Evolutionary conservation across 495 filamentous ascomycete species (phyloP).

Genomic region (Staphylotrichum longicolle): DNA sequence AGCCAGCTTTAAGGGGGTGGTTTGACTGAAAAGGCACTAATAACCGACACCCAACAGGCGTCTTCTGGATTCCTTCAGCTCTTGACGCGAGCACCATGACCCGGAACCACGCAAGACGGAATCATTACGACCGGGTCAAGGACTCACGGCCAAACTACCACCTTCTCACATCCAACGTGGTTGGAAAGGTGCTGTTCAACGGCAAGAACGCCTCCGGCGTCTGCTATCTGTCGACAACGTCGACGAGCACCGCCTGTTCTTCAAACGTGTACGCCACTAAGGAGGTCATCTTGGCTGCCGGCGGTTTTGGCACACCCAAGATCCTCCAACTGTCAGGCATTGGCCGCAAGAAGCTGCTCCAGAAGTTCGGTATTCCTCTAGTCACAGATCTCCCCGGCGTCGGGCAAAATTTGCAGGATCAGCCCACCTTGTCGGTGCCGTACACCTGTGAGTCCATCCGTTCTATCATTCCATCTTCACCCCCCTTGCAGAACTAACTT

Average conservation of each 20-base stretch:
- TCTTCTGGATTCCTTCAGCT: conserved; percentile 40
- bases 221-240: conserved; percentile 27
- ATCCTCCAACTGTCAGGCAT: conserved; percentile 71
- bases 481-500: too few relatives aligned
- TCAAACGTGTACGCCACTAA: conserved; percentile 37
- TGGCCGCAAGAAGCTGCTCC: conserved; percentile 65
- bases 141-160: conserved; percentile 45
- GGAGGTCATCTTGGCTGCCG: conserved; percentile 58
- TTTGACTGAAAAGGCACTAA: neutral
- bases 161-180: conserved; percentile 43
- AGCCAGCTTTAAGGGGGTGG: too few relatives aligned
- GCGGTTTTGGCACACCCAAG: conserved; percentile 57
- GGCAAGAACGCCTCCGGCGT: conserved; percentile 35
- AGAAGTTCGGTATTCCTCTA: conserved; percentile 62
- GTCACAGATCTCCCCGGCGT: conserved; percentile 71
- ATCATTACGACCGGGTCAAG: conserved; percentile 39
- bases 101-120: conserved; percentile 39
- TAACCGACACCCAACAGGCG: conserved; percentile 8
- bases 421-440: conserved; percentile 34
- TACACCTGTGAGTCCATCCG: conserved; percentile 32
- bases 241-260: conserved; percentile 8
- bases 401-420: conserved; percentile 63
- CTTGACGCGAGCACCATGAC: conserved; percentile 42
- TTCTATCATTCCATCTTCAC: too few relatives aligned
- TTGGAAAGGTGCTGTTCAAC: conserved; percentile 47